Evolutionary conservation across 2,329 filamentous ascomycete species (phyloP).

Genomic region (Dothideomycetidae sp.): DNA sequence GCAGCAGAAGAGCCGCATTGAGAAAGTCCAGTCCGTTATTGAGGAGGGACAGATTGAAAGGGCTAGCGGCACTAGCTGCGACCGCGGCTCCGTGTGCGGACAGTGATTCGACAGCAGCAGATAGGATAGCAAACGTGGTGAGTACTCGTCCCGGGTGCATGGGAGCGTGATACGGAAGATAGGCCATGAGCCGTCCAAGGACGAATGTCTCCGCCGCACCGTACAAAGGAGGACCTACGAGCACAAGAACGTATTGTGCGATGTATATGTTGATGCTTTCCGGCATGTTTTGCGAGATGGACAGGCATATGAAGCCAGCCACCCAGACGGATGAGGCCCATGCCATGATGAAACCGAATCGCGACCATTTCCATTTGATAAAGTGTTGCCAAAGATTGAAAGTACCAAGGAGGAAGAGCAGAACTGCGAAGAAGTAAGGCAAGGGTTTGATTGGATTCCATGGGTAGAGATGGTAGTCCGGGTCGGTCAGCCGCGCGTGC

Average conservation of each 20-base stretch:
- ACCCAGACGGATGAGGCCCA: constrained; percentile 22
- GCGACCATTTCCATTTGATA: constrained; percentile 16
- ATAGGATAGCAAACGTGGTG: constrained; percentile 42
- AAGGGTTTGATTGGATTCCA: constrained; percentile 38
- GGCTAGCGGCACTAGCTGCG: constrained; percentile 24
- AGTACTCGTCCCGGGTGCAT: constrained; percentile 45
- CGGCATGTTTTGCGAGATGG: constrained; percentile 39
- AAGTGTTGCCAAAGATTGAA: constrained; percentile 41
- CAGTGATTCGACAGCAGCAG: constrained; percentile 37
- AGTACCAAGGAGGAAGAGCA: constrained; percentile 34
- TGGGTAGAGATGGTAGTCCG: no score
- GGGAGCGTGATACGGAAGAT: constrained; percentile 45
- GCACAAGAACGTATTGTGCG: constrained; percentile 27
- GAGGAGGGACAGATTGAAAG: constrained; percentile 22
- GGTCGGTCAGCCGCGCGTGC: no score
- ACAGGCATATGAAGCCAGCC: constrained; percentile 41
- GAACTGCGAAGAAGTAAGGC: constrained; percentile 38
- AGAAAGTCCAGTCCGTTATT: constrained; percentile 32
- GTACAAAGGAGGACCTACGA: constrained; percentile 39
- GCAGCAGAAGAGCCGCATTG: constrained; percentile 36
- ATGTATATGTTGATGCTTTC: constrained; percentile 28
- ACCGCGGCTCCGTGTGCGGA: constrained; percentile 38
- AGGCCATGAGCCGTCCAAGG: constrained; percentile 45
- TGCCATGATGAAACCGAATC: constrained; percentile 16
- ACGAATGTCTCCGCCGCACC: constrained; percentile 49